Evolutionary conservation across 164 flowering plant genomes (phyloP).

Genomic region (Magnolia changhungtana): DNA sequence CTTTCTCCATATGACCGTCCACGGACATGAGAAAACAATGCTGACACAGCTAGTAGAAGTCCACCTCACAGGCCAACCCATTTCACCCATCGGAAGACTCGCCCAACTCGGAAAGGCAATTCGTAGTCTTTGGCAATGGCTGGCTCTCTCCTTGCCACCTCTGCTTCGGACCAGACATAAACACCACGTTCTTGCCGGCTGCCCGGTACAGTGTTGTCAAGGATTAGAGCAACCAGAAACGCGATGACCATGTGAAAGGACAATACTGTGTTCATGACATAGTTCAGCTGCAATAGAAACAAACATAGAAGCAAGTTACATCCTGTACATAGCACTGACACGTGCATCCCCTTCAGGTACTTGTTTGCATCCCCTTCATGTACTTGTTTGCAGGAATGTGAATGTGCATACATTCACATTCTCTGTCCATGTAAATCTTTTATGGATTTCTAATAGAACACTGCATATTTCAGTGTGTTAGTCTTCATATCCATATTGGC

Average conservation of each 20-base stretch:
- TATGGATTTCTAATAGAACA: no score
- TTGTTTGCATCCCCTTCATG: not conserved
- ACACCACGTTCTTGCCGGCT: constrained; percentile 93
- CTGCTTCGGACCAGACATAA: constrained; percentile 82
- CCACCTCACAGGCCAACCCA: constrained; percentile 74
- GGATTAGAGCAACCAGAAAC: constrained; percentile 72
- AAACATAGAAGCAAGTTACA: not conserved
- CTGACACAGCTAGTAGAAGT: not conserved
- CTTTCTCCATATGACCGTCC: not conserved
- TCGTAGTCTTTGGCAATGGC: constrained; percentile 81
- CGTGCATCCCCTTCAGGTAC: not conserved
- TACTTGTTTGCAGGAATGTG: no score
- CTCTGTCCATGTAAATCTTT: no score
- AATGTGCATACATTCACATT: no score
- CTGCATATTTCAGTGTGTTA: no score
- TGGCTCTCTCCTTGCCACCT: constrained; percentile 82
- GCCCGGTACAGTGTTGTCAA: constrained; percentile 97
- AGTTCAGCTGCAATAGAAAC: constrained; percentile 66
- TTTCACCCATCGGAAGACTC: constrained; percentile 90
- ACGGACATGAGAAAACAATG: not conserved
- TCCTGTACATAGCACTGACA: not conserved
- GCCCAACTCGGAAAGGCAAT: constrained; percentile 81
- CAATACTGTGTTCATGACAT: constrained; percentile 72
- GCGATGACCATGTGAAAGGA: constrained; percentile 95
- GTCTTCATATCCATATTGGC: no score